phyloP scores from a whole-genome alignment of 495 filamentous ascomycete species.

The Xylaria scruposa region DNA sequence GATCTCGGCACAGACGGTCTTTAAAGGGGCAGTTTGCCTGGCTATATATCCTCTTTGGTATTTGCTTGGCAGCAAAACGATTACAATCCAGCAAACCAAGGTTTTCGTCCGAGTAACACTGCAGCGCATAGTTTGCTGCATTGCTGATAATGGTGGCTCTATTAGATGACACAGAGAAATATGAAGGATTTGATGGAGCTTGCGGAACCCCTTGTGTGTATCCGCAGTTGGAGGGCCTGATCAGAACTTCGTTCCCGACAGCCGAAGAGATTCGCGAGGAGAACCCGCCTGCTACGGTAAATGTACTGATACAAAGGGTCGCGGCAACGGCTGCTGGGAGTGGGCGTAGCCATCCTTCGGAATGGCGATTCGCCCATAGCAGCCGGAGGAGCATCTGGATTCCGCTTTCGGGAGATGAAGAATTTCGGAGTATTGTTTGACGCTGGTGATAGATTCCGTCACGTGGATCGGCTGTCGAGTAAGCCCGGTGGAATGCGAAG shows the following conservation, averaged over 20 bases:
- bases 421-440: slow-evolving; percentile 6
- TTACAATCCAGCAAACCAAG: slow-evolving; percentile 7
- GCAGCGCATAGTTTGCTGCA: slow-evolving; percentile 22
- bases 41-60: neutral
- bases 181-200: no score
- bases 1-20: neutral
- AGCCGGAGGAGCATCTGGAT: slow-evolving; percentile 1
- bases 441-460: slow-evolving; percentile 26
- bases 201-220: neutral
- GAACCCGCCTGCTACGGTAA: slow-evolving; percentile 9
- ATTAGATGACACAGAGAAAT: neutral
- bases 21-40: slow-evolving; percentile 15
- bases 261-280: slow-evolving; percentile 10
- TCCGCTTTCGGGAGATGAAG: slow-evolving; percentile 20
- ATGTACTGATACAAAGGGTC: neutral
- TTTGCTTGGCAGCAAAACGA: neutral
- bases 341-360: slow-evolving; percentile 1
- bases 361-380: neutral
- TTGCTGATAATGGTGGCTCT: neutral
- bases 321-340: neutral
- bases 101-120: slow-evolving; percentile 9
- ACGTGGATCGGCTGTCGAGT: slow-evolving; percentile 5
- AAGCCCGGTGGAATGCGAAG: slow-evolving; percentile 15
- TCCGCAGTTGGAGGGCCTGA: slow-evolving; percentile 3
- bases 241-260: slow-evolving; percentile 18